These are phyloP conservation scores for Cladosporium phlei DNA, from an alignment of 2,329 filamentous ascomycete species.

Conservation along the genomic window DNA sequence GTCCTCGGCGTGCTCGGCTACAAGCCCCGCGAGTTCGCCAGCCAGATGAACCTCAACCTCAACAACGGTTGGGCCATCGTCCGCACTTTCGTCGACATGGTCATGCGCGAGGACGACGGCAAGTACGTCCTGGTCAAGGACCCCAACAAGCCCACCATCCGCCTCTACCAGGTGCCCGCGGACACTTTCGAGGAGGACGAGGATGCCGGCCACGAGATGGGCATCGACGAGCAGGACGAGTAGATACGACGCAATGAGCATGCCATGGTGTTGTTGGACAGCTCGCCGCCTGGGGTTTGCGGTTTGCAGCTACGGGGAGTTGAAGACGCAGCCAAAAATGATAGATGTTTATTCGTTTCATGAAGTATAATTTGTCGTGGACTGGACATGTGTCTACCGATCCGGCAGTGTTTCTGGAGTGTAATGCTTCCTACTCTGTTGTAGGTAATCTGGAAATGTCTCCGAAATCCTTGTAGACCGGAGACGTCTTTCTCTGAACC, in stretches of 20 bases:
- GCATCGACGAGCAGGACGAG: conserved; percentile 53
- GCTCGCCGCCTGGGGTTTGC: conserved; percentile 5
- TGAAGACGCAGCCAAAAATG: conserved; percentile 11
- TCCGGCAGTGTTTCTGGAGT: too few species aligned
- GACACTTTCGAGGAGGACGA: conserved; percentile 87
- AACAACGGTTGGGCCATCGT: conserved; percentile 99
- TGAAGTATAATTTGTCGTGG: too few species aligned
- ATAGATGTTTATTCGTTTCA: conserved; percentile 12
- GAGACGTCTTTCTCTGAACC: too few species aligned
- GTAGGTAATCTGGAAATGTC: too few species aligned
- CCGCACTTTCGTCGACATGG: conserved; percentile 95
- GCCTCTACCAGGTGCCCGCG: conserved; percentile 84
- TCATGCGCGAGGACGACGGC: conserved; percentile 62
- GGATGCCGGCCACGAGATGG: conserved; percentile 68
- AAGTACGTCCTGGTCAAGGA: conserved; percentile 81
- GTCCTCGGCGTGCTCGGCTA: conserved; percentile 93
- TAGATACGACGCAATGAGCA: conserved; percentile 28
- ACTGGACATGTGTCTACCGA: too few species aligned
- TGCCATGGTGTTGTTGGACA: conserved; percentile 12
- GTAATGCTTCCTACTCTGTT: too few species aligned
- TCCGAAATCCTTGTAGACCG: too few species aligned
- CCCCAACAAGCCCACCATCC: conserved; percentile 92
- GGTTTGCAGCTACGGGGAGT: conserved; percentile 9
- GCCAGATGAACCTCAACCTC: conserved; percentile 95
- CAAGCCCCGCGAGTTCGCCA: conserved; percentile 95